Evolutionary conservation across 768 basidiomycete species (phyloP).

Genomic region (Tricholoma furcatifolium): DNA sequence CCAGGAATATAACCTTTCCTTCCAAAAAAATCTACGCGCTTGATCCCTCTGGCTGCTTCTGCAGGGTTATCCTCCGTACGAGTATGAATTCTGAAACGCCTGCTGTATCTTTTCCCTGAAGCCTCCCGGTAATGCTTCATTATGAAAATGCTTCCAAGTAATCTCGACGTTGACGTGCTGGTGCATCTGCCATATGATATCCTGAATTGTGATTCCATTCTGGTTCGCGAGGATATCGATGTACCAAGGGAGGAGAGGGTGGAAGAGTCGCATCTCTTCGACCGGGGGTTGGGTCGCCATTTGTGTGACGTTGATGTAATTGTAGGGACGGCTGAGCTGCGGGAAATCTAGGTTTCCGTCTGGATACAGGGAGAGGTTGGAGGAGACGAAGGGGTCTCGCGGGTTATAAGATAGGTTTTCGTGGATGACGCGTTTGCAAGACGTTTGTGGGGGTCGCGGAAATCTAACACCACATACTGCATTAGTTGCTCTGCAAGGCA

Average conservation of each 20-base stretch:
- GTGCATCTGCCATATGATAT: conserved; percentile 50
- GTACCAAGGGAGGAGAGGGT: conserved; percentile 63
- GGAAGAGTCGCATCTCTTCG: conserved; percentile 52
- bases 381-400: conserved; percentile 36
- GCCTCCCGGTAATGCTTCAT: conserved; percentile 47
- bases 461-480: conserved; percentile 23
- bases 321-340: conserved; percentile 41
- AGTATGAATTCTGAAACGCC: conserved; percentile 43
- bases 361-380: conserved; percentile 49
- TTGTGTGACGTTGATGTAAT: conserved; percentile 50
- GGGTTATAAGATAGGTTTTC: conserved; percentile 28
- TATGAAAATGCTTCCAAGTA: conserved; percentile 53
- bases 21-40: conserved; percentile 63
- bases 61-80: conserved; percentile 39
- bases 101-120: conserved; percentile 43
- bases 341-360: conserved; percentile 38
- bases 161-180: conserved; percentile 44
- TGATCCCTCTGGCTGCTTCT: conserved; percentile 41
- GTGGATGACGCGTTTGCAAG: conserved; percentile 28
- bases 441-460: conserved; percentile 28
- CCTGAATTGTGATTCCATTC: conserved; percentile 57
- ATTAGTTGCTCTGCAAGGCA: neutral
- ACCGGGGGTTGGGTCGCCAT: conserved; percentile 53
- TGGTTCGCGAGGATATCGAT: conserved; percentile 51
- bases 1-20: conserved; percentile 48